phyloP scores from a whole-genome alignment of 352 stramenopile genomes.

The Blastocystis hominis region DNA sequence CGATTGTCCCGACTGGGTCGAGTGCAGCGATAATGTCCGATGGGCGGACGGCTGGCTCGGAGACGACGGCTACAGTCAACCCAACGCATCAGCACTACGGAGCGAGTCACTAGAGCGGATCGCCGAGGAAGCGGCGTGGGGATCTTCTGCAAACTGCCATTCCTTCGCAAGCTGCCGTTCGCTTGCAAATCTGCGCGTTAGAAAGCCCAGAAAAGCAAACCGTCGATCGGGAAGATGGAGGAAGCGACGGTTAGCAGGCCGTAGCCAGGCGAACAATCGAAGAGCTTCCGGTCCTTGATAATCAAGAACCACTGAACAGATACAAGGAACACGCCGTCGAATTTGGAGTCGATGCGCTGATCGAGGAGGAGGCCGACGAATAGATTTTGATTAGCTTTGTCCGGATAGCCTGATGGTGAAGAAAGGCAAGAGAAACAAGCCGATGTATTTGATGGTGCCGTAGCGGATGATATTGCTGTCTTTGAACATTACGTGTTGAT shows the following conservation, averaged over 20 bases:
- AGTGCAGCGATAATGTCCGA: background rate
- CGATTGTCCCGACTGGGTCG: background rate
- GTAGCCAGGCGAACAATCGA: background rate
- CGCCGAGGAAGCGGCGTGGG: background rate
- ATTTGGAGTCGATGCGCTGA: background rate
- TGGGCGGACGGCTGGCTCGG: background rate
- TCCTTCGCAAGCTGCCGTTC: background rate
- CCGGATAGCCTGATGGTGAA: background rate
- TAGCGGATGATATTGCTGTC: background rate
- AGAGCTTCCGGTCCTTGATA: background rate
- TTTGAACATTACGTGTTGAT: background rate
- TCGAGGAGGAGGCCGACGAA: background rate
- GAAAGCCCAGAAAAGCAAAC: background rate
- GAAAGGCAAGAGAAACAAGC: background rate
- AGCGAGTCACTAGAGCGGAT: background rate
- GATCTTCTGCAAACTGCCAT: background rate
- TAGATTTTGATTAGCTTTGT: background rate
- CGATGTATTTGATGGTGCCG: conserved; percentile 24
- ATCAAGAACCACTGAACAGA: background rate
- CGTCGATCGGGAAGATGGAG: background rate
- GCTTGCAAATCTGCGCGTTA: background rate
- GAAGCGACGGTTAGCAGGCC: background rate
- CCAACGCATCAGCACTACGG: background rate
- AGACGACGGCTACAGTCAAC: background rate
- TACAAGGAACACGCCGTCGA: background rate